Percentiles rank a stretch among this genome's conserved stretches.
These are phyloP conservation scores for Microsporum audouinii DNA, from an alignment of 2,329 filamentous ascomycete species.

Conservation along the genomic window DNA sequence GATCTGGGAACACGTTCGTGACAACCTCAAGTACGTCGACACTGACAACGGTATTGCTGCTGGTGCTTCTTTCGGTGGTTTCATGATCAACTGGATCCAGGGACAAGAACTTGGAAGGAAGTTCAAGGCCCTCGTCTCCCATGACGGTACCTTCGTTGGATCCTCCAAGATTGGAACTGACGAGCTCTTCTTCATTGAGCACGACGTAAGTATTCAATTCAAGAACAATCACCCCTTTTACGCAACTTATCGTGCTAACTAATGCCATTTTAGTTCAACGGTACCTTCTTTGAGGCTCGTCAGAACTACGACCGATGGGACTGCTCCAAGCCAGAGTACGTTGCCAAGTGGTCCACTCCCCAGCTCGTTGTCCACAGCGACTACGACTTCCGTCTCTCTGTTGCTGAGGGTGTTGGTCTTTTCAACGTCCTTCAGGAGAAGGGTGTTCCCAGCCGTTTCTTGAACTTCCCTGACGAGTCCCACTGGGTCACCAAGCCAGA, in stretches of 20 bases:
- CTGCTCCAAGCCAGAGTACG: constrained; percentile 44
- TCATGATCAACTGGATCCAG: constrained; percentile 69
- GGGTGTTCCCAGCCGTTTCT: constrained; percentile 60
- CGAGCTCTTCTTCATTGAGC: constrained; percentile 43
- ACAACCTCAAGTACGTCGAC: constrained; percentile 29
- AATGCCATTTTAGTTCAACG: constrained; percentile 31
- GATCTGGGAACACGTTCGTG: constrained; percentile 58
- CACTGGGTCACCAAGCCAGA: constrained; percentile 70
- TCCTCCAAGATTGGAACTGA: constrained; percentile 40
- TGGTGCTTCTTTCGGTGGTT: constrained; percentile 34
- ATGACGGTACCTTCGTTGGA: constrained; percentile 71
- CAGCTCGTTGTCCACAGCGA: constrained; percentile 77
- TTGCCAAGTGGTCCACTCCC: constrained; percentile 64
- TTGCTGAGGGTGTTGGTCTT: constrained; percentile 65
- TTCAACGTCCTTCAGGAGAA: constrained; percentile 71
- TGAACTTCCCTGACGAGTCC: constrained; percentile 67
- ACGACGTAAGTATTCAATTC: constrained; percentile 25
- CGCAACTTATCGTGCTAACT: constrained; percentile 3
- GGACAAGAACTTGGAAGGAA: constrained; percentile 69
- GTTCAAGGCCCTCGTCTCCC: constrained; percentile 79
- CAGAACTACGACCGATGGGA: constrained; percentile 59
- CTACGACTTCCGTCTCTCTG: constrained; percentile 71
- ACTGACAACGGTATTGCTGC: constrained; percentile 30
- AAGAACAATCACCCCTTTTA: too few species aligned
- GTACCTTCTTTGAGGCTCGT: constrained; percentile 43